Evolutionary conservation across 192 early-diverging fungal species (phyloP).

Genomic region (Backusella liffmaniae): DNA sequence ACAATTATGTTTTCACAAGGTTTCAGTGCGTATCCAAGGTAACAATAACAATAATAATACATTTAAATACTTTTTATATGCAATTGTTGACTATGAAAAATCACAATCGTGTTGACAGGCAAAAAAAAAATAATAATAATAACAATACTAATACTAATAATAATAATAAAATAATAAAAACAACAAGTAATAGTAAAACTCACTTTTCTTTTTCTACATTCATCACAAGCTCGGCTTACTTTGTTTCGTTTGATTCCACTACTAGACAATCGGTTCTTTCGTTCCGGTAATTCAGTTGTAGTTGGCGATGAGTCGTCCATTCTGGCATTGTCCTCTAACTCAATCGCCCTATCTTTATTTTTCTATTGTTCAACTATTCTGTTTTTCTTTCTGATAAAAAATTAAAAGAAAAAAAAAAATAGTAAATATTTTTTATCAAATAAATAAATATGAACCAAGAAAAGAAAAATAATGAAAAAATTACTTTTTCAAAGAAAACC

Average conservation of each 20-base stretch:
- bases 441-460: neutral
- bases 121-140: neutral
- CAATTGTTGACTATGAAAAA: neutral
- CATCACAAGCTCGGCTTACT: constrained; percentile 34
- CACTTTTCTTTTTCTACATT: constrained; percentile 41
- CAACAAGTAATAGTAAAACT: neutral
- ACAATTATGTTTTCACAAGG: neutral
- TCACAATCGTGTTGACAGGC: neutral
- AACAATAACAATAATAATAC: neutral
- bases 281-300: constrained; percentile 26
- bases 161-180: neutral
- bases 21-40: neutral
- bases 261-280: constrained; percentile 17
- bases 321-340: constrained; percentile 18
- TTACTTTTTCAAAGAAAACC: constrained; percentile 1
- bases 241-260: constrained; percentile 29
- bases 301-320: constrained; percentile 26
- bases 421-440: neutral
- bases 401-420: neutral
- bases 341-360: neutral
- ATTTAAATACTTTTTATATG: constrained; percentile 3
- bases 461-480: neutral
- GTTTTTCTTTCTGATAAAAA: neutral
- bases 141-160: no score
- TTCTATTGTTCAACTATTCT: neutral